Evolutionary conservation across 2,329 filamentous ascomycete genomes (phyloP), one percentile per base, ranked within the genome.

Genomic region (Didymellaceae sp.): DNA sequence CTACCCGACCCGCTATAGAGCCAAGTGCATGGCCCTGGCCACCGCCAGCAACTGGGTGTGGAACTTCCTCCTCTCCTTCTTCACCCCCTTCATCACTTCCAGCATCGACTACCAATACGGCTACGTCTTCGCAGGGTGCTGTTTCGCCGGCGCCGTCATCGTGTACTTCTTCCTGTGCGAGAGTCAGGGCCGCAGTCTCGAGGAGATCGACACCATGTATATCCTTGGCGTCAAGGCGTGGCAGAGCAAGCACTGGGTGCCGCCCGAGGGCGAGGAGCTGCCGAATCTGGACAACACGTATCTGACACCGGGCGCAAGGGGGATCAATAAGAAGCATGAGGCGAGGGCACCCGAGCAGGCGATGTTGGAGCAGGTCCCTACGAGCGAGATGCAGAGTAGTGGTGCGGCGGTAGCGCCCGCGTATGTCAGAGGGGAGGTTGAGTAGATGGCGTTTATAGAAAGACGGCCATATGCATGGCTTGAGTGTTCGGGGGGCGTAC

Each of bases 81-180:
- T 91, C 77, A 91, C 89, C 0, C 87, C 89, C 0, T 91, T 91
- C 72, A 91, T 92, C 66, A 88, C 86, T 0, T 75, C 78, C 0
- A 82, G 82, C 3, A 91, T 91, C 45, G 82, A 87, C 59, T 91
- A 87, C 72, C 80, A 80, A 1, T 90, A 89, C 62, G 89, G 89
- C 2, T 89, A 90, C 57, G 84, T 92, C 22, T 91, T 91, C 70
- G 88, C 87, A 0, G 86, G 79, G 0, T 90, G 87, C 66, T 88
- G 89, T 61, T 75, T 89, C 14, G 76, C 82, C 0, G 87, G 82
- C 0, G 82, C 84, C 0, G 57, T 85, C 0, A 72, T 91, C 10
- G 86, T 91, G 22, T 92, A 87, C 76, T 89, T 92, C 74, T 91
- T 91, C 70, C 82, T 91, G 43, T 84, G 88, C 47, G 89, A 92